A percentile compares a stretch with the other conserved stretches of the same genome.
Evolutionary conservation across 441 rosid genomes (phyloP).

Genomic region (Caryocar brasiliense): DNA sequence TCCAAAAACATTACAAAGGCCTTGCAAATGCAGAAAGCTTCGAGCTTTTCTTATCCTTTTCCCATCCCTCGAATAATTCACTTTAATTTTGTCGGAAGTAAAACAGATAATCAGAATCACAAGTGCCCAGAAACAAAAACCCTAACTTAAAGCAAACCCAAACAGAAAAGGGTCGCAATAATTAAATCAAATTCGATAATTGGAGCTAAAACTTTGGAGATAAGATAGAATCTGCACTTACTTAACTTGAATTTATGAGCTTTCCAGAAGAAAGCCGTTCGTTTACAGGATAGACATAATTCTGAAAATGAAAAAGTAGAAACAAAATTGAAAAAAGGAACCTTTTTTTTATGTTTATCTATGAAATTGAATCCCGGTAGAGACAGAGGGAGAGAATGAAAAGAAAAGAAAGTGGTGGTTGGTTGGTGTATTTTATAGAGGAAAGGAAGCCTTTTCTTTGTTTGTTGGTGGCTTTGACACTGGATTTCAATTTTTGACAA

Average conservation of each 20-base stretch:
- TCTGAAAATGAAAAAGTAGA: no score
- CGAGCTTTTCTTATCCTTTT: background rate
- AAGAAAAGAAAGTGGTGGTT: no score
- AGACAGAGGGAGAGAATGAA: no score
- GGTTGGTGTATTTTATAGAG: no score
- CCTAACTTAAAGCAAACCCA: background rate
- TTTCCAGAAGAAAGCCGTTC: slow-evolving; percentile 1
- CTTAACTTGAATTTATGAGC: slow-evolving; percentile 24
- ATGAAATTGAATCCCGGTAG: no score
- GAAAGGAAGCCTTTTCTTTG: no score
- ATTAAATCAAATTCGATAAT: slow-evolving; percentile 18
- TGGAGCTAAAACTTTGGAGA: slow-evolving; percentile 6
- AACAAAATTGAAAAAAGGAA: no score
- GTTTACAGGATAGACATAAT: no score
- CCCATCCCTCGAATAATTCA: background rate
- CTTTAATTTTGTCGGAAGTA: slow-evolving; percentile 8
- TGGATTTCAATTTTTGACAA: no score
- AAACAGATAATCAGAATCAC: background rate
- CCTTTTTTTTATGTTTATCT: no score
- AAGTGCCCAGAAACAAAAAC: background rate
- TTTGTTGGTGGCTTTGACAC: no score
- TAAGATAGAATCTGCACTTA: background rate
- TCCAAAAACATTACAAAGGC: no score
- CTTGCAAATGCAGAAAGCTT: background rate
- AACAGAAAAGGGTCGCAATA: background rate